Base-by-base conservation (phyloP, 495 filamentous ascomycete genomes). In the Trichocladium antarcticum region DNA sequence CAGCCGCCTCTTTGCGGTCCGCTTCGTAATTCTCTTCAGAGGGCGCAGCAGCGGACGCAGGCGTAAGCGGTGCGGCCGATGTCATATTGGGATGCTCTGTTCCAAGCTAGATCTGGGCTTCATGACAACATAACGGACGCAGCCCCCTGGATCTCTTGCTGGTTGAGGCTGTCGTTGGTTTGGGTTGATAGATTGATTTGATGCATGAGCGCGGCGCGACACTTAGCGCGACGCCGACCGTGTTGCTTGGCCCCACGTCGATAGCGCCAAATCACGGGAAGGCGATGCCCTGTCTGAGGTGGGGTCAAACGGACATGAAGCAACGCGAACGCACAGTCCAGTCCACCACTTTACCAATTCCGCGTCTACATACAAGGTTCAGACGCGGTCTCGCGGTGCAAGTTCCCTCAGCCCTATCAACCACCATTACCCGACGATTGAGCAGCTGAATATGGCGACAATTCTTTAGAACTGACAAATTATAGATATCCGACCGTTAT, bases 211-310 rank as follows among this genome's bases (percentile, higher is more conserved):
- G 34, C 28, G 11, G 29, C 24, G 29, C 37, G 37, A 7, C 8
- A 6, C n/a, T n/a, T n/a, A n/a, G n/a, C n/a, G n/a, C n/a, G n/a
- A n/a, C n/a, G n/a, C n/a, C n/a, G 3, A 19, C 15, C 56, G 51
- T 45, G 56, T 53, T 19, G 12, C n/a, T n/a, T 6, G 39, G 22
- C 14, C 27, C 51, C 53, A 40, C 45, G 56, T 50, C 28, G 47
- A 20, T 29, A 27, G 9, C 57, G 47, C 57, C 57, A 54, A 32
- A 35, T 59, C 57, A 59, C 57, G 57, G 6, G 34, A 53, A 42
- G 22, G 22, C 36, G 40, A 50, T 42, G 45, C 22, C 27, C 10
- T 29, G 27, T 10, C 27, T 10, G 27, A 29, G 31, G 12, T 14
- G 31, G 31, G 24, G 24, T 27, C 31, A 32, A 29, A 10, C 5